Conservation (phyloP, 768 basidiomycete genomes). For the Pseudohyphozyma bogoriensis region DNA sequence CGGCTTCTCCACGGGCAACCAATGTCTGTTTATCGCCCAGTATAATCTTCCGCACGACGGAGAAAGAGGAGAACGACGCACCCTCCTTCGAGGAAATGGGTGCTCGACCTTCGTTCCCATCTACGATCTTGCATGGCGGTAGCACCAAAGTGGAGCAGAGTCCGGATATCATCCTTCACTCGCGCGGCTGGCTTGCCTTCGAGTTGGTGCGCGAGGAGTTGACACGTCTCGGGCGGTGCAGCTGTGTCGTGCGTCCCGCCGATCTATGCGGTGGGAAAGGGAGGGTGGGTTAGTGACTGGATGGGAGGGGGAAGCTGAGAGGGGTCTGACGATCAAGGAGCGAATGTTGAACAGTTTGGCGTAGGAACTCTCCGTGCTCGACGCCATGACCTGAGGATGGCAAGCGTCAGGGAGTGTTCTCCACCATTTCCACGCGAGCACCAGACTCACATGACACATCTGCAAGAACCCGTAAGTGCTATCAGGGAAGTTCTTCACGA, state of each 20-base stretch:
- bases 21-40: background rate
- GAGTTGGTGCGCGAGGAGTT: background rate
- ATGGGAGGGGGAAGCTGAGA: background rate
- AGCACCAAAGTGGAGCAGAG: background rate
- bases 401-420: too few species aligned
- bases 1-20: background rate
- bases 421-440: background rate
- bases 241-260: too few species aligned
- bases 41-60: background rate
- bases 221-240: too few species aligned
- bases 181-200: background rate
- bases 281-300: background rate
- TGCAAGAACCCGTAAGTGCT: background rate
- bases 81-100: background rate
- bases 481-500: background rate
- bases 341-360: background rate
- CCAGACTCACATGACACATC: background rate
- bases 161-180: background rate
- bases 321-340: background rate
- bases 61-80: background rate
- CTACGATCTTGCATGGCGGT: background rate
- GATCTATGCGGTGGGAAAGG: too few species aligned
- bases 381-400: too few species aligned
- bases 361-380: background rate
- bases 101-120: background rate